phyloP scores from a whole-genome alignment of 306 rosid genomes.

The Biancaea sappan region DNA sequence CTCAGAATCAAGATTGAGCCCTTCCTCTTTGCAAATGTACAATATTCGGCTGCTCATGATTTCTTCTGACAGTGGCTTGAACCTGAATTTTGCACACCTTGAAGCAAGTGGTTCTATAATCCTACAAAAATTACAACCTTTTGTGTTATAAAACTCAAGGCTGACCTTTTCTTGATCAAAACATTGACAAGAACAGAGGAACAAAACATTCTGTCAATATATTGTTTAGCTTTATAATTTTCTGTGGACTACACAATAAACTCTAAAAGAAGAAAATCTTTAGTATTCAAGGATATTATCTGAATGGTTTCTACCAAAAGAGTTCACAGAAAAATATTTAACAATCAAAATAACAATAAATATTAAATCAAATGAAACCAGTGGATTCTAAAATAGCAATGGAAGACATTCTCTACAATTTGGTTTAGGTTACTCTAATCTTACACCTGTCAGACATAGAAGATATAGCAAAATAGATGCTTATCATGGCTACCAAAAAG shows the following conservation, averaged over 20 bases:
- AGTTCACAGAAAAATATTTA: background rate
- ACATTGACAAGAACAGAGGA: background rate
- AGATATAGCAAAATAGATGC: slow-evolving; percentile 16
- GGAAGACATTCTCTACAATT: background rate
- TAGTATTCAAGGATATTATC: background rate
- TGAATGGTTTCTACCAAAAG: background rate
- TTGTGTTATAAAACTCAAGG: slow-evolving; percentile 14
- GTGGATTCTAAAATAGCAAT: background rate
- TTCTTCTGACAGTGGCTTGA: slow-evolving; percentile 92
- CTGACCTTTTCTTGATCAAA: slow-evolving; percentile 9
- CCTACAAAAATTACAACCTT: slow-evolving; percentile 48
- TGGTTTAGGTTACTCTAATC: background rate
- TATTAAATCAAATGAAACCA: background rate
- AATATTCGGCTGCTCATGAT: slow-evolving; percentile 73
- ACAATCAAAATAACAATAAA: background rate
- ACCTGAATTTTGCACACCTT: slow-evolving; percentile 96
- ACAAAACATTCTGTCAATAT: background rate
- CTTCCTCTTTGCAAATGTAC: slow-evolving; percentile 84
- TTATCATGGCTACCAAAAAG: background rate
- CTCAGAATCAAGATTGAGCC: slow-evolving; percentile 80
- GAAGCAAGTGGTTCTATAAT: slow-evolving; percentile 99
- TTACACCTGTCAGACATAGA: background rate
- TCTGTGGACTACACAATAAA: background rate
- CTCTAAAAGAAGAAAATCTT: slow-evolving; percentile 8
- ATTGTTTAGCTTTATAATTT: slow-evolving; percentile 14